Evolutionary conservation across 331 rosid species (phyloP), one percentile per base, ranked within the genome.

Genomic region (Pyracantha coccinea): DNA sequence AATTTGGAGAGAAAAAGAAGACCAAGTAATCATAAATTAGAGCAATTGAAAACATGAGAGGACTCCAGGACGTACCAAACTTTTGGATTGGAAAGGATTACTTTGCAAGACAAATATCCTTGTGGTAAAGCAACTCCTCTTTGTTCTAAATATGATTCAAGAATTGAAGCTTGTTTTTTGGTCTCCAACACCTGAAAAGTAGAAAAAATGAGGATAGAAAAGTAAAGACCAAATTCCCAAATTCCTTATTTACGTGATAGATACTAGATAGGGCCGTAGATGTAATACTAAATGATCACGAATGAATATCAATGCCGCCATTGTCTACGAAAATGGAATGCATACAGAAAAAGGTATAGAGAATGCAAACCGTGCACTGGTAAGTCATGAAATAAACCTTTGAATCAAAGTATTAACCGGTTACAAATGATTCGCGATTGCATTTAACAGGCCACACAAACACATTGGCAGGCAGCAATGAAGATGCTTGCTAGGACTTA

Each of bases 71-170:
- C 84, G 81, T 94, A 94, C 99, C 91, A 57, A 52, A 83, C 79
- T 71, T 90, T 88, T 31, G 96, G 95, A 83, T 94, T 85, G 84
- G 95, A 91, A 71, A 94, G 96, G 68, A 94, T 69, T 71, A 94
- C 92, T 87, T 90, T 90, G 77, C 83, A 88, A 27, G 95, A 83
- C 38, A 94, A 72, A 80, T 85, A 87, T 79, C 90, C 97, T 79
- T 87, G 73, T n/a, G 93, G 92, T 32, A 88, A 81, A 60, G 75
- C 72, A 77, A 87, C 85, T 83, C 99, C 99, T 87, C 99, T 88
- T 77, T 83, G 96, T 85, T 85, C 95, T 76, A 94, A 86, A 83
- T 94, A 94, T 9, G 97, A 87, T 63, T 88, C 92, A 54, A 94
- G 97, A 86, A 94, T 84, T 71, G 91, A 79, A 31, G 80, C 90